phyloP scores from a whole-genome alignment of 331 rosid species.

The Malus hybrid region DNA sequence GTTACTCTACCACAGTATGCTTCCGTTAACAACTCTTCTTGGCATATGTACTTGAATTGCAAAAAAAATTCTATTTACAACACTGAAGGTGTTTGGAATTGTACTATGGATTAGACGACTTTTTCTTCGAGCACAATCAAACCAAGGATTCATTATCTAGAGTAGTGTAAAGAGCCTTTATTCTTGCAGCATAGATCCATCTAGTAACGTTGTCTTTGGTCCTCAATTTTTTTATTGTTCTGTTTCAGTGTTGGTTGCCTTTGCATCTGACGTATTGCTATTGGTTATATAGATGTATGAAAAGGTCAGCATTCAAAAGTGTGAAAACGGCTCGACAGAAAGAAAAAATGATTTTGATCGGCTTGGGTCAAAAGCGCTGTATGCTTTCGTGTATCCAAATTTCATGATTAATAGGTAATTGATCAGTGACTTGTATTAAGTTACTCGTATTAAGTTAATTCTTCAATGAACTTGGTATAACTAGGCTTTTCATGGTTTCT shows the following conservation, averaged over 20 bases:
- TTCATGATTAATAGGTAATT: slow-evolving; percentile 90
- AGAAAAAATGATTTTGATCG: slow-evolving; percentile 44
- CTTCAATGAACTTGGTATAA: slow-evolving; percentile 11
- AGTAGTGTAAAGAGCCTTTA: not conserved
- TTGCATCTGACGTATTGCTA: not conserved
- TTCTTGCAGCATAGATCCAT: not conserved
- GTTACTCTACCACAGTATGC: slow-evolving; percentile 67
- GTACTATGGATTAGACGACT: not conserved
- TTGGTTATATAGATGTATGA: slow-evolving; percentile 51
- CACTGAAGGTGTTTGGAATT: not conserved
- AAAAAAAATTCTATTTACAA: not conserved
- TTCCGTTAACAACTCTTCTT: slow-evolving; percentile 16
- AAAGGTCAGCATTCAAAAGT: slow-evolving; percentile 82
- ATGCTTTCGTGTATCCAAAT: slow-evolving; percentile 82
- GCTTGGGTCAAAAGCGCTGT: slow-evolving; percentile 70
- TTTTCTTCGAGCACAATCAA: not conserved
- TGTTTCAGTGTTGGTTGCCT: not conserved
- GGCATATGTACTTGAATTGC: not conserved
- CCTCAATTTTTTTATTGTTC: slow-evolving; percentile 7
- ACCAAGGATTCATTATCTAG: not conserved
- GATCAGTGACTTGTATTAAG: slow-evolving; percentile 3
- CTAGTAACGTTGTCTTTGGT: not conserved
- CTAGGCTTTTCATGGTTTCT: slow-evolving; percentile 10
- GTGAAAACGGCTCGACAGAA: slow-evolving; percentile 41
- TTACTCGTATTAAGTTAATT: not conserved